Percentiles rank a stretch among this genome's conserved stretches.
phyloP scores from a whole-genome alignment of 768 basidiomycete genomes.

The Crepidotus variabilis region DNA sequence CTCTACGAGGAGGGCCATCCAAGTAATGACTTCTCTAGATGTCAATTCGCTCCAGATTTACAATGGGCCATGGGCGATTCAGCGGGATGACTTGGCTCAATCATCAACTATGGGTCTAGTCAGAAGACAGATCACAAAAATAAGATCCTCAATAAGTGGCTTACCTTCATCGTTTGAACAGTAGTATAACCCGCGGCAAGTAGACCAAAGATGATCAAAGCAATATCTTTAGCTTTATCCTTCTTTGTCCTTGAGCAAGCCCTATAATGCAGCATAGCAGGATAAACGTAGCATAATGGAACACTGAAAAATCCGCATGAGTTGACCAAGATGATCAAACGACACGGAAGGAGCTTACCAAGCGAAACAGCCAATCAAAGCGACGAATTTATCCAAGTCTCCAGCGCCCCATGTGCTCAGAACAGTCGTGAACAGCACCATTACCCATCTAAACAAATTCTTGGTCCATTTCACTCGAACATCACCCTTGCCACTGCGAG shows the following conservation, averaged over 20 bases:
- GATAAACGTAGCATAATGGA: constrained; percentile 92
- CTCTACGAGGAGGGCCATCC: too few species aligned
- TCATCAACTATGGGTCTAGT: constrained; percentile 47
- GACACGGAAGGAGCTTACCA: constrained; percentile 53
- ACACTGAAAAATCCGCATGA: constrained; percentile 46
- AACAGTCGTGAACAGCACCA: constrained; percentile 77
- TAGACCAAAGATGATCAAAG: constrained; percentile 73
- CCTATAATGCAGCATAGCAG: constrained; percentile 88
- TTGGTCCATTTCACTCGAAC: constrained; percentile 91
- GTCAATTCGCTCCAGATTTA: neutral
- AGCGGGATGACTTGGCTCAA: constrained; percentile 34
- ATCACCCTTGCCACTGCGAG: constrained; percentile 80
- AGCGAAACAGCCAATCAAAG: constrained; percentile 89
- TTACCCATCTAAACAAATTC: constrained; percentile 78
- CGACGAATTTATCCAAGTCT: constrained; percentile 95
- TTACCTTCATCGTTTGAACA: constrained; percentile 67
- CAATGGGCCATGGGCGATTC: constrained; percentile 5
- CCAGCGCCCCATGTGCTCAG: constrained; percentile 80
- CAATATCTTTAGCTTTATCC: constrained; percentile 65
- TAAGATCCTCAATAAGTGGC: constrained; percentile 17
- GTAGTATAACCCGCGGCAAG: constrained; percentile 77
- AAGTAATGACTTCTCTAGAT: too few species aligned
- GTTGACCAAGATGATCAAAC: neutral
- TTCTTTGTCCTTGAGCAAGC: constrained; percentile 72
- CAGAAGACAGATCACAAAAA: neutral